Evolutionary conservation across 2,329 filamentous ascomycete species (phyloP), one percentile per base, ranked within the genome.

Genomic region (Fusarium succisae): DNA sequence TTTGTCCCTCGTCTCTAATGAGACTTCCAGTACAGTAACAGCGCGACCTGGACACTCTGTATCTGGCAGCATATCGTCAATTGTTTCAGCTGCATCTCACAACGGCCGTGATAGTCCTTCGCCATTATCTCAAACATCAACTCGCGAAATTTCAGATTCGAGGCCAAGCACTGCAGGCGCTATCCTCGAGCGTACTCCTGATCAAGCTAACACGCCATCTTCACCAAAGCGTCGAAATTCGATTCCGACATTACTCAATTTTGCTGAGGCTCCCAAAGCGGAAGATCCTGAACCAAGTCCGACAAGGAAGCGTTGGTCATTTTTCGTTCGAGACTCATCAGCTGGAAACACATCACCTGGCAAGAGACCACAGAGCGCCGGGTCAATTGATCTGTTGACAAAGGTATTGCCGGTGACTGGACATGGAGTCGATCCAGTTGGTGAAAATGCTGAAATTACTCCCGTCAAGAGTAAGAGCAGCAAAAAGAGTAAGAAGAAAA

Each of bases 1-100:
- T 1, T 83, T 97, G 24, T 98, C 95, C 5, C 86, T 95, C 26
- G 91, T 97, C 20, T 97, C 94, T 3, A 95, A 91, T 26, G 94
- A 96, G 80, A 94, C 94, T 0, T 92, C 94, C 51, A 95, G 92
- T 79, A 96, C 93, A 6, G 84, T 90, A 61, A 94, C 93, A 2
- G 87, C 91, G 24, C 89, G 91, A 32, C 88, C 88, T 8, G 90
- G 91, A 10, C 94, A 96, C 80, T 94, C 92, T 4, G 87, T 94
- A 39, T 93, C 93, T 32, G 93, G 92, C 65, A 97, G 93, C 81
- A 91, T 96, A 53, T 95, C 93, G 9, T 97, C 94, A 1, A 86
- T 96, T 47, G 86, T 93, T 9, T 94, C 93, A 17, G 88, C 87
- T 18, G 87, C 86, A 38, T 83, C 82, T 12, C 81, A 83, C 65